Evolutionary conservation across 1,284 basidiomycete species (phyloP).

Genomic region (Boletus semigastroideus): DNA sequence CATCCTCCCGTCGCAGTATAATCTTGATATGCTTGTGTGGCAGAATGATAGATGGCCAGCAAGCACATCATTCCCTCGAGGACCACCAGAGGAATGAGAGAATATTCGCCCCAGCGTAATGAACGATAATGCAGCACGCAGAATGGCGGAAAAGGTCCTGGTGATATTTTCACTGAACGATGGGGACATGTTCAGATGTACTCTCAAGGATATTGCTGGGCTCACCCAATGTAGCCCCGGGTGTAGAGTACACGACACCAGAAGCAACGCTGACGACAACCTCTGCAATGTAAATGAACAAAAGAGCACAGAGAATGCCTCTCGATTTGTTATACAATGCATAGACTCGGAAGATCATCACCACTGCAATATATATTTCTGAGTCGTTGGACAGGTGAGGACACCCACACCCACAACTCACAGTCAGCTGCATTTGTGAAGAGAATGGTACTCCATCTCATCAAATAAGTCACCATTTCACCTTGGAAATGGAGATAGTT

Average conservation of each 20-base stretch:
- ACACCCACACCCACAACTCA: background rate
- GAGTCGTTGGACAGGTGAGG: background rate
- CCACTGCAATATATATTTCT: background rate
- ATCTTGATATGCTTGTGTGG: slow-evolving; percentile 2
- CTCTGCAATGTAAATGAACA: background rate
- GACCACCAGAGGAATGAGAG: slow-evolving; percentile 1
- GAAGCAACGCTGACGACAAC: background rate
- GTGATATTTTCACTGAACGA: background rate
- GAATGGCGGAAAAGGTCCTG: slow-evolving; percentile 1
- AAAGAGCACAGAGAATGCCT: background rate
- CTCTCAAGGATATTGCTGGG: background rate
- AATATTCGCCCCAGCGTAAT: slow-evolving; percentile 5
- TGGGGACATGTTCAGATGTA: background rate
- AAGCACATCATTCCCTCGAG: slow-evolving; percentile 12
- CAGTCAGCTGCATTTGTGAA: slow-evolving; percentile 2
- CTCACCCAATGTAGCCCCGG: background rate
- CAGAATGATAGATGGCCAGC: background rate
- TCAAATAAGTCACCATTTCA: background rate
- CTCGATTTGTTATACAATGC: background rate
- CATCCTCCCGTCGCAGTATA: background rate
- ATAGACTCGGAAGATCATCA: background rate
- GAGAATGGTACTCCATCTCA: background rate
- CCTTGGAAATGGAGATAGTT: background rate
- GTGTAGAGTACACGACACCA: background rate
- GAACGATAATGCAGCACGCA: slow-evolving; percentile 8